Evolutionary conservation across 805 yeast genomes (phyloP).

Genomic region (Suhomyces tanzawaensis): DNA sequence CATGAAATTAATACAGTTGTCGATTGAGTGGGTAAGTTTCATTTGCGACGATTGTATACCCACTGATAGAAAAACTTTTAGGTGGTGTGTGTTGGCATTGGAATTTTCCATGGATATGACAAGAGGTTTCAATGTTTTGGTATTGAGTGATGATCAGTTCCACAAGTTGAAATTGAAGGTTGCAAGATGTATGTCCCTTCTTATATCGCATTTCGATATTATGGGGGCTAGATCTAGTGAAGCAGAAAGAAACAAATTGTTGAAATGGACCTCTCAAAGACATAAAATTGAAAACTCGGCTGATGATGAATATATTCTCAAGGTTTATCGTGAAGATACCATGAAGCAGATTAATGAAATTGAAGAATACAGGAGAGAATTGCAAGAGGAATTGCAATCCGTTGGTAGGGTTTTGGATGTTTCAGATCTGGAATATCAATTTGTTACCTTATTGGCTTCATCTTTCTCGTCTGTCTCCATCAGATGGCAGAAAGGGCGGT

Average conservation of each 20-base stretch:
- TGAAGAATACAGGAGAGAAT: conserved; percentile 53
- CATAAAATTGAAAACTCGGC: conserved; percentile 49
- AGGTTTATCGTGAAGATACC: conserved; percentile 63
- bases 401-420: conserved; percentile 91
- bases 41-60: conserved; percentile 94
- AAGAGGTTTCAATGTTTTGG: conserved; percentile 81
- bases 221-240: conserved; percentile 95
- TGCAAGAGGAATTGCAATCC: conserved; percentile 40
- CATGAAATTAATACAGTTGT: conserved; percentile 65
- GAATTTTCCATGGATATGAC: conserved; percentile 97
- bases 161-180: conserved; percentile 71
- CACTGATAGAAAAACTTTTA: conserved; percentile 82
- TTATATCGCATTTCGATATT: conserved; percentile 94
- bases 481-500: conserved; percentile 95
- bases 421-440: conserved; percentile 82
- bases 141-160: conserved; percentile 76
- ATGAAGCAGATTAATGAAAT: conserved; percentile 62
- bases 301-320: conserved; percentile 37
- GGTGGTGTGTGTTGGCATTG: conserved; percentile 95
- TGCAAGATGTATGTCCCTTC: conserved; percentile 88
- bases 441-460: conserved; percentile 80
- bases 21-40: conserved; percentile 90
- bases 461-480: conserved; percentile 86
- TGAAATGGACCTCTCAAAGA: conserved; percentile 51
- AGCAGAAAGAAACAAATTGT: conserved; percentile 53